Conservation (phyloP, 495 filamentous ascomycete species). For the Coniosporium apollinis region DNA sequence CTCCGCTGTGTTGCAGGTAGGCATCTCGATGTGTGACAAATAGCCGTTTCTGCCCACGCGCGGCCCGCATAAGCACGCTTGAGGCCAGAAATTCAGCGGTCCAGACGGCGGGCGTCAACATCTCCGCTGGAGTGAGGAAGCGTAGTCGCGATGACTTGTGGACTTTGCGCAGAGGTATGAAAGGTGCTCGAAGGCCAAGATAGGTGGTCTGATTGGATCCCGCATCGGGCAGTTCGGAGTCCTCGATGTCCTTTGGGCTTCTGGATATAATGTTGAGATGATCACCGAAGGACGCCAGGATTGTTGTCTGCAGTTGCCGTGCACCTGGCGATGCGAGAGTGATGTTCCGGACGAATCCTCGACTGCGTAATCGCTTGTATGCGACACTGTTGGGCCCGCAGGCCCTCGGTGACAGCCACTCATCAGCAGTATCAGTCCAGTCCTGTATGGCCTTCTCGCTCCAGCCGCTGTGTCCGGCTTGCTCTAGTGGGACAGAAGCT, state of each 20-base stretch:
- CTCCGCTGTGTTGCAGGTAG: slow-evolving; percentile 37
- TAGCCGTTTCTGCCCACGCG: slow-evolving; percentile 36
- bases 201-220: slow-evolving; percentile 4
- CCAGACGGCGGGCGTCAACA: slow-evolving; percentile 50
- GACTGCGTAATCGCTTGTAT: slow-evolving; percentile 44
- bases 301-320: slow-evolving; percentile 40
- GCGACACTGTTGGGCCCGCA: slow-evolving; percentile 36
- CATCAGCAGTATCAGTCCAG: slow-evolving; percentile 24
- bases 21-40: slow-evolving; percentile 49
- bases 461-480: slow-evolving; percentile 16
- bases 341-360: slow-evolving; percentile 46
- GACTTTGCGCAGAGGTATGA: slow-evolving; percentile 53
- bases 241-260: background rate
- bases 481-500: too few relatives aligned
- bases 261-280: slow-evolving; percentile 26
- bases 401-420: slow-evolving; percentile 41
- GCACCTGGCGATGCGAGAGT: slow-evolving; percentile 39
- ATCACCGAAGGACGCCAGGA: slow-evolving; percentile 39
- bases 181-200: slow-evolving; percentile 31
- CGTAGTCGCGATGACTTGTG: slow-evolving; percentile 48
- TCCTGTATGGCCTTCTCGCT: slow-evolving; percentile 23
- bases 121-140: slow-evolving; percentile 46
- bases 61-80: slow-evolving; percentile 43
- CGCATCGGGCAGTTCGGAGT: slow-evolving; percentile 2
- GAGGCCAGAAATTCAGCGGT: slow-evolving; percentile 45